These are phyloP conservation scores for Aspergillus pseudoterreus DNA, from an alignment of 2,329 filamentous ascomycete species.

Conservation along the genomic window DNA sequence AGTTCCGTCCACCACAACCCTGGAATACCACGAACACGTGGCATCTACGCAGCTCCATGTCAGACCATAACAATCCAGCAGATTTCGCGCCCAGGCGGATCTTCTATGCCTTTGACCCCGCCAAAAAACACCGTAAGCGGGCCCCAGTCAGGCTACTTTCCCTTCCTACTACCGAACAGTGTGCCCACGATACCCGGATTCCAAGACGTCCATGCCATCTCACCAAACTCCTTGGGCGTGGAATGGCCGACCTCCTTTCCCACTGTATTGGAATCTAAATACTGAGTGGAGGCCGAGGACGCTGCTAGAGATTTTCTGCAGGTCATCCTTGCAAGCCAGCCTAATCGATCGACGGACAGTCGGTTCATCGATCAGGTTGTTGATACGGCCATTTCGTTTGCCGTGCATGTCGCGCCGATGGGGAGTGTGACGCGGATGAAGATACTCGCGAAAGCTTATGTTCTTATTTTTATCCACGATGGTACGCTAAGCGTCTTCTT, in stretches of 20 bases:
- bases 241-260: conserved; percentile 13
- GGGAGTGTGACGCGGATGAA: conserved; percentile 3
- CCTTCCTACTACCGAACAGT: neutral
- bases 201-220: conserved; percentile 5
- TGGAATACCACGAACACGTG: too few species aligned
- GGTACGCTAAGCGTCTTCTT: neutral
- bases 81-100: neutral
- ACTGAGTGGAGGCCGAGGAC: conserved; percentile 11
- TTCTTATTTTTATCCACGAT: conserved; percentile 13
- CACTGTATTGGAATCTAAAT: conserved; percentile 9
- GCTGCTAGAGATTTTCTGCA: conserved; percentile 2
- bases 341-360: neutral
- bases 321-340: neutral
- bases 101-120: conserved; percentile 12
- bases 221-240: conserved; percentile 3
- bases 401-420: conserved; percentile 4
- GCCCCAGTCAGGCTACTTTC: neutral
- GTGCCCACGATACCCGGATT: neutral
- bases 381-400: conserved; percentile 9
- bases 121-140: neutral
- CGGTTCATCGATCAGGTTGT: conserved; percentile 3
- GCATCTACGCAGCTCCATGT: neutral
- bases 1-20: too few species aligned
- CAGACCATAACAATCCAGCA: neutral
- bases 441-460: conserved; percentile 6